phyloP scores from a whole-genome alignment of 129 eudicot genomes.

The Centella asiatica region DNA sequence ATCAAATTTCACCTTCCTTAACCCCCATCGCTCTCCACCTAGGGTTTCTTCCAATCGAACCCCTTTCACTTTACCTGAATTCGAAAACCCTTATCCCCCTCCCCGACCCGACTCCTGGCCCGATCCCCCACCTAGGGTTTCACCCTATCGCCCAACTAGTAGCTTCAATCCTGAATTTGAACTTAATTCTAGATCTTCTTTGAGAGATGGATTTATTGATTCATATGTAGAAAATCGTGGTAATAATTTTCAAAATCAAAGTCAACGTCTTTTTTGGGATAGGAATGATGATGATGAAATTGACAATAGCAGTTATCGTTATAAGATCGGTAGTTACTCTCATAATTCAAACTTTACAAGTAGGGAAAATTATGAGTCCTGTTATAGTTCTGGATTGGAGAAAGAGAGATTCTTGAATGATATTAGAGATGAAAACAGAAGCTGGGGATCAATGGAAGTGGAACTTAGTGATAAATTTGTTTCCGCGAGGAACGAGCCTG shows the following conservation, averaged over 20 bases:
- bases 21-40: constrained; percentile 20
- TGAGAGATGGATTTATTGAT: constrained; percentile 29
- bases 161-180: constrained; percentile 12
- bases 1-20: constrained; percentile 28
- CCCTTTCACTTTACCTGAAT: neutral
- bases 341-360: neutral
- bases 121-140: constrained; percentile 21
- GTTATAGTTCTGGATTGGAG: constrained; percentile 2
- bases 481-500: constrained; percentile 11
- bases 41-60: constrained; percentile 29
- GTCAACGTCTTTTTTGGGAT: constrained; percentile 5
- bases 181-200: constrained; percentile 23
- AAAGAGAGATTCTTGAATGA: constrained; percentile 23
- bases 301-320: constrained; percentile 4
- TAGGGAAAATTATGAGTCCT: constrained; percentile 24
- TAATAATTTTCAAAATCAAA: neutral
- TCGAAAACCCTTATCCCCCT: constrained; percentile 10
- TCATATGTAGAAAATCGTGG: constrained; percentile 18
- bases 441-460: constrained; percentile 27
- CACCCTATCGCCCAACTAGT: constrained; percentile 21
- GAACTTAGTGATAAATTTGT: constrained; percentile 14
- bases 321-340: neutral
- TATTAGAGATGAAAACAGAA: constrained; percentile 27
- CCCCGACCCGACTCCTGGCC: constrained; percentile 18
- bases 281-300: constrained; percentile 12